Evolutionary conservation across 1,139 yeast genomes (phyloP), one percentile per base, ranked within the genome.

Genomic region (Zygoascus sp.): DNA sequence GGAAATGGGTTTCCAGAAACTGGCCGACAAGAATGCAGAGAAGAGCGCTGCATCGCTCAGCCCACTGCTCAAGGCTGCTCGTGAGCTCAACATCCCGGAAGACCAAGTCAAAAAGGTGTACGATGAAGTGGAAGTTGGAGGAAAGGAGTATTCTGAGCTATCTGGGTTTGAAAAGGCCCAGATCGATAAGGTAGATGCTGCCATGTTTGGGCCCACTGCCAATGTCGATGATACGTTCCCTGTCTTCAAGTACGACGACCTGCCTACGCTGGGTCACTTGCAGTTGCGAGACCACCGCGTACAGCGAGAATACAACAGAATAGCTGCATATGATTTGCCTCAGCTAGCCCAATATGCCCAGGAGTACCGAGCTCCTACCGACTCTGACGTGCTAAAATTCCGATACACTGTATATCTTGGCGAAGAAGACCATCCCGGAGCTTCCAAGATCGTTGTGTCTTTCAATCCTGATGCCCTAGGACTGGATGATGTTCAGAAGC

Each of bases 271-370:
- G 21, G 85, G 84, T 2, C 84, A 80, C 57, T 72, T 76, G 51
- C 71, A 77, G 53, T 75, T 81, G 37, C 76, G 78, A 49, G 82
- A 78, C 55, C 85, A 80, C 58, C 73, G 88, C 53, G 60, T 59
- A 19, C 78, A 76, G 57, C 71, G 86, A 59, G 74, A 77, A 48
- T 79, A 83, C 60, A 83, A 82, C 59, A 76, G 97, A 59, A 73
- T 87, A 34, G 85, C 94, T 27, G 97, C 97, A 0, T 92, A 83
- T 67, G 97, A 90, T 65, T 76, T 90, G 73, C 98, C 98, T 2
- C 77, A 82, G 50, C 74, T 92, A 54, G 80, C 40, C 2, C 28
- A 40, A 25, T 43, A 34, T 28, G 44, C 49, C 20, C 44, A 39
- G 43, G 44, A 25, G 20, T 41, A 36, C 32, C 35, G 30, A 28